Evolutionary conservation across 176 grass and related monocot genomes (phyloP), one percentile per base, ranked within the genome.

Genomic region (Zoysia japonica): DNA sequence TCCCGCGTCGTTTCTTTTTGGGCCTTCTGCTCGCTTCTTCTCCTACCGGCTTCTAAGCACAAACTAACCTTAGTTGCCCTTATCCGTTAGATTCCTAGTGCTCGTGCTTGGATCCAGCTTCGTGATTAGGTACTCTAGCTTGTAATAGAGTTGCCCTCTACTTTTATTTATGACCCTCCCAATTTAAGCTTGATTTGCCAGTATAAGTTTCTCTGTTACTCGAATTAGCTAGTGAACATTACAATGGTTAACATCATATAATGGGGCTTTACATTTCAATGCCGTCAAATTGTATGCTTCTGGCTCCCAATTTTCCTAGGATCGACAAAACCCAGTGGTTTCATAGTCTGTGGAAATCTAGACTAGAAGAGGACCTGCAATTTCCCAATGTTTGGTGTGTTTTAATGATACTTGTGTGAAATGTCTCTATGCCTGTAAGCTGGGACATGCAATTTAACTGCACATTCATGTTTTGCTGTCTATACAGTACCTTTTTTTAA

Each of bases 61-160:
- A n/a, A 28, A 55, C 41, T 39, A 68, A 40, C 72, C 48, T 47
- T 68, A 68, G 20, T 49, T 65, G 19, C 14, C 6, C 55, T 50
- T 14, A 60, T 65, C 45, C 17, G 7, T 48, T 17, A 43, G 11
- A 59, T 47, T 35, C 10, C 60, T 42, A 16, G 11, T 74, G 3
- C 68, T 59, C 7, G 0, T 80, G 51, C n/a, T 42, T n/a, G 14
- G 65, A 87, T 82, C 65, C 13, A 67, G 19, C 72, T 0, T 11
- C 10, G 48, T 41, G 35, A 64, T 65, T 79, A 47, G 7, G 2
- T 2, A 7, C 16, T 67, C 45, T 73, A 41, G 60, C 68, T 79
- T 16, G 49, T 49, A 60, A 70, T 52, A 57, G 6, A 19, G 55
- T 19, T 19, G 19, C 5, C 53, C 14, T 55, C 15, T 17, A 17